Evolutionary conservation across 164 flowering plant genomes (phyloP).

Genomic region (Saururus chinensis): DNA sequence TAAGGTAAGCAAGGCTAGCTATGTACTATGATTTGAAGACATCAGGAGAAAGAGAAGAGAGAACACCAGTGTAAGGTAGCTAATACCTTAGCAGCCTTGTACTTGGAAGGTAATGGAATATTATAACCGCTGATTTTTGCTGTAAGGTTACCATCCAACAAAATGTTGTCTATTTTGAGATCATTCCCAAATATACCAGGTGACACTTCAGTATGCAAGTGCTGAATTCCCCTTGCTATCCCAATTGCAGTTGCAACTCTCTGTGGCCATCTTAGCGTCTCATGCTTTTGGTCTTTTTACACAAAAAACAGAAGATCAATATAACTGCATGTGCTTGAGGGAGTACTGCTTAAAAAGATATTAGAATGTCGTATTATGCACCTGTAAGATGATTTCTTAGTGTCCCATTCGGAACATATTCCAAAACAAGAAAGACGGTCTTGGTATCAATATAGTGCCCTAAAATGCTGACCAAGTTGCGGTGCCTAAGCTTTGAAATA

Average conservation of each 20-base stretch:
- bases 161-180: slow-evolving; percentile 48
- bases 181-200: slow-evolving; percentile 58
- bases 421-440: slow-evolving; percentile 53
- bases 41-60: background rate
- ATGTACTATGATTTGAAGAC: too few species aligned
- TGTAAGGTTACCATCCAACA: slow-evolving; percentile 62
- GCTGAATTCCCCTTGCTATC: slow-evolving; percentile 66
- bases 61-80: background rate
- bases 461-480: slow-evolving; percentile 68
- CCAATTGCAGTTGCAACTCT: slow-evolving; percentile 61
- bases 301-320: too few species aligned
- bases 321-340: too few species aligned
- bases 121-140: slow-evolving; percentile 58
- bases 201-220: slow-evolving; percentile 56
- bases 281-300: slow-evolving; percentile 52
- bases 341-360: too few species aligned
- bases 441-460: slow-evolving; percentile 66
- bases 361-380: slow-evolving; percentile 15
- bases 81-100: slow-evolving; percentile 28
- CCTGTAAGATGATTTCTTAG: slow-evolving; percentile 54
- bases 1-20: background rate
- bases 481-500: slow-evolving; percentile 61
- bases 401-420: slow-evolving; percentile 50
- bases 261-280: slow-evolving; percentile 72
- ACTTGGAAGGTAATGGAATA: slow-evolving; percentile 34